Base-by-base conservation (phyloP, 192 early-diverging fungal genomes). In the Coemansia sp. region DNA sequence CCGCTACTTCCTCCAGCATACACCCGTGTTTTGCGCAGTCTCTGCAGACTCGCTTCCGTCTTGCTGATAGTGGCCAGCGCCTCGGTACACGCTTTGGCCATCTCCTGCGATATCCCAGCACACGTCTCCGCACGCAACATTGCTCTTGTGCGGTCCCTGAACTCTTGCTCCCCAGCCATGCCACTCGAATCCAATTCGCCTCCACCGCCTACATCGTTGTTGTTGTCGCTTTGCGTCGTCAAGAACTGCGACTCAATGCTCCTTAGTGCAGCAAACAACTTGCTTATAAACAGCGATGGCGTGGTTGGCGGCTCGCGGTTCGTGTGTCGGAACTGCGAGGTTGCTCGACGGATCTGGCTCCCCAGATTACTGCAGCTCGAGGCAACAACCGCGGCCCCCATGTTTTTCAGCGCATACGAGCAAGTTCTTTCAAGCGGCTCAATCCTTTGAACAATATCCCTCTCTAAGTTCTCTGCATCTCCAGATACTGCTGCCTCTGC, bases 1-100 rank as follows among this genome's bases (percentile, higher is more conserved):
- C 39, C 50, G 3, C 56, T 39, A 12, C 42, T 42, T 2, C 60
- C 49, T 37, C 53, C 56, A 38, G 64, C 65, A 1, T 62, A 62
- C 15, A 53, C 42, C 13, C 50, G 61, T 5, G 68, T 69, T 53
- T 69, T 69, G 21, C 79, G 70, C 56, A 82, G 63, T 16, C 80
- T 52, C 26, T 62, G 67, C 54, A 82, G 52, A 23, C 80, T 82
- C 13, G 74, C 80, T 59, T 82, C 80, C 0, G 80, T 82, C 56
- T 76, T 75, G 65, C 79, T 81, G 39, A 81, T 69, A 9, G 79
- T 72, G 11, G 70, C 67, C 67, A 81, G 56, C 2, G 79, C 74
- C 7, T 81, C 79, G 8, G 15, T 12, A 9, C 63, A 65, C 4
- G 44, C 74, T 12, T 44, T 48, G 23, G 79, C 70, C 54, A 81